Evolutionary conservation across 2,329 filamentous ascomycete species (phyloP), one percentile per base, ranked within the genome.

Genomic region (Cladophialophora chaetospira): DNA sequence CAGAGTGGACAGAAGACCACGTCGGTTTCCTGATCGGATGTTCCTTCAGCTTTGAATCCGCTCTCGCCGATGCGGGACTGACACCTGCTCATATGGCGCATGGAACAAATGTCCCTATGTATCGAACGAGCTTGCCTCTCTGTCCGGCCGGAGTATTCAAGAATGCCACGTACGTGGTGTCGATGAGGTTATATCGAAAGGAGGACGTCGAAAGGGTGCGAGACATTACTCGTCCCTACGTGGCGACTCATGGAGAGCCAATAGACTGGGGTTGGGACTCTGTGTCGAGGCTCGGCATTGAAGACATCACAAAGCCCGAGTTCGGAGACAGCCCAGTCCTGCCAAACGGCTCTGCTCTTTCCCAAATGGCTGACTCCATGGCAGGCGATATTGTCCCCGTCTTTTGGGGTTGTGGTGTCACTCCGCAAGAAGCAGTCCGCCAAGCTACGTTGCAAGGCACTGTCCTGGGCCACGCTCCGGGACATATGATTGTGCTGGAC

Each of bases 361-460:
- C 33, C 9, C 6, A 17, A 33, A 33, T 45, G 23, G 60, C 69
- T 10, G 67, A 70, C 23, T 53, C 68, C 1, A 63, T 67, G 11
- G 71, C 75, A 11, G 53, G 48, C 15, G 73, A 77, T 2, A 72
- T 78, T 23, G 73, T 85, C 26, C 82, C 81, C 0, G 77, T 84
- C 3, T 84, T 84, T 61, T 82, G 84, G 83, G 85, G 82, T 0
- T 88, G 84, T 65, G 84, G 84, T 29, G 84, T 87, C 9, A 87
- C 85, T 33, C 84, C 85, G 1, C 84, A 87, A 66, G 80, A 85
- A 65, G 84, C 83, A 11, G 81, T 87, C 1, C 79, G 85, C 76
- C 75, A 73, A 55, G 81, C 82, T 4, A 71, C 68, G 5, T 65
- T 85, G 43, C 65, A 80, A 44, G 85, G 85, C 0, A 73, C 75